These are phyloP conservation scores for Rhizopogon roseolus DNA, from an alignment of 768 basidiomycete genomes.

Conservation along the genomic window DNA sequence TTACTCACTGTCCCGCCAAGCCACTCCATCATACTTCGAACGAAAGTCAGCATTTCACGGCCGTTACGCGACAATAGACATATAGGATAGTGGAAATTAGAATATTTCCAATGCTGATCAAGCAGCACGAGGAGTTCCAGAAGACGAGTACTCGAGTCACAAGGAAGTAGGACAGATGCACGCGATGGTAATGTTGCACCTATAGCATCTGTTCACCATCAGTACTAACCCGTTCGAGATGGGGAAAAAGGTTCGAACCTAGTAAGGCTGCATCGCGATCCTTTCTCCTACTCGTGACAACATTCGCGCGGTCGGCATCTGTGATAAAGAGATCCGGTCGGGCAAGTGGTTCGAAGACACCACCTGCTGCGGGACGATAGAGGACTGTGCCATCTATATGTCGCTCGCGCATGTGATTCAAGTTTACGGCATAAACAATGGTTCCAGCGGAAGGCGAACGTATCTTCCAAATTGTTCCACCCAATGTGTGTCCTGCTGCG, in stretches of 20 bases:
- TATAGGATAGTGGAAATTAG: constrained; percentile 78
- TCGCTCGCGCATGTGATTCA: constrained; percentile 95
- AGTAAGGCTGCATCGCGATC: constrained; percentile 89
- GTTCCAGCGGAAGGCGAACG: constrained; percentile 97
- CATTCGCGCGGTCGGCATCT: constrained; percentile 79
- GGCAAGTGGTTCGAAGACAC: constrained; percentile 80
- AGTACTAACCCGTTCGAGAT: background rate
- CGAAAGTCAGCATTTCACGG: constrained; percentile 89
- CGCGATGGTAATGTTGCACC: constrained; percentile 78
- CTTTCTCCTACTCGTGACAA: constrained; percentile 82
- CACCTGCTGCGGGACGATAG: constrained; percentile 66
- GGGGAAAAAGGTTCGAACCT: constrained; percentile 39
- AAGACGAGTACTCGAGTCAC: constrained; percentile 91
- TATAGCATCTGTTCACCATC: constrained; percentile 62
- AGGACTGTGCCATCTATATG: constrained; percentile 94
- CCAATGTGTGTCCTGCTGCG: constrained; percentile 91
- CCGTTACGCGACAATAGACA: constrained; percentile 91
- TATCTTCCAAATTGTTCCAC: constrained; percentile 98
- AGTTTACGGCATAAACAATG: constrained; percentile 88
- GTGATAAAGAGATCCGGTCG: constrained; percentile 93
- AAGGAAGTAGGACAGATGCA: constrained; percentile 84
- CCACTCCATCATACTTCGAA: constrained; percentile 98
- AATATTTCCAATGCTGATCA: constrained; percentile 96
- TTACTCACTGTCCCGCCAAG: constrained; percentile 93
- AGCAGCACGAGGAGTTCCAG: constrained; percentile 93